Percentiles rank a stretch among this genome's conserved stretches.
Conservation (phyloP, 352 stramenopile species). For the Globisporangium barbulae region DNA sequence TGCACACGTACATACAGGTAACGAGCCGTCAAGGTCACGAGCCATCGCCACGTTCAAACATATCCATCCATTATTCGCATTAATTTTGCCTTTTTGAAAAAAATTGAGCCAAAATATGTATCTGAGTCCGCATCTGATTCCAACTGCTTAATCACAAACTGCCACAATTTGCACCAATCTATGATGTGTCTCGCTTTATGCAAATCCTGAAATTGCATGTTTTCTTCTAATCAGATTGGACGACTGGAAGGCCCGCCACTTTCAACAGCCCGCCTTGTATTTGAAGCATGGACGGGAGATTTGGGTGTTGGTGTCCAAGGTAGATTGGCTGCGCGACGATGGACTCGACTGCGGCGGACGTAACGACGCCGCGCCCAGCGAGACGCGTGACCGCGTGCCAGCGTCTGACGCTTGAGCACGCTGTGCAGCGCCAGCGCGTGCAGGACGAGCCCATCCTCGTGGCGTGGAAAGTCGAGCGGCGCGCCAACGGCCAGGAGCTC, state of each 20-base stretch:
- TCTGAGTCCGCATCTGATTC: background rate
- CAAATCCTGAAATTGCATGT: background rate
- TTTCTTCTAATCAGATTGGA: background rate
- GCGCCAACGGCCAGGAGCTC: conserved; percentile 47
- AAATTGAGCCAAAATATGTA: background rate
- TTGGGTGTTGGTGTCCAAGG: conserved; percentile 5
- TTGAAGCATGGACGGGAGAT: conserved; percentile 2
- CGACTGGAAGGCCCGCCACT: background rate
- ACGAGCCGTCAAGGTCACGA: background rate
- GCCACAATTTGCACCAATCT: background rate
- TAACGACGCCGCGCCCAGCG: background rate
- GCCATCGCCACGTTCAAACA: conserved; percentile 4
- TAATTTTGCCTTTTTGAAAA: background rate
- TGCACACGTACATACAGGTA: background rate
- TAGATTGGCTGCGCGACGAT: conserved; percentile 2
- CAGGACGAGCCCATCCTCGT: conserved; percentile 79
- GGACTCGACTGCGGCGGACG: conserved; percentile 2
- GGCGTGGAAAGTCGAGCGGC: conserved; percentile 59
- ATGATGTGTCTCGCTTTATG: background rate
- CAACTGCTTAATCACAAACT: background rate
- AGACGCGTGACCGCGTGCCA: conserved; percentile 13
- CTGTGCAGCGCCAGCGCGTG: conserved; percentile 71
- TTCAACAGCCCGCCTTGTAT: background rate
- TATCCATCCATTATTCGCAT: background rate
- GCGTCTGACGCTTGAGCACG: conserved; percentile 30